phyloP scores from a whole-genome alignment of 139 green algal species.

The Closterium sp. region DNA sequence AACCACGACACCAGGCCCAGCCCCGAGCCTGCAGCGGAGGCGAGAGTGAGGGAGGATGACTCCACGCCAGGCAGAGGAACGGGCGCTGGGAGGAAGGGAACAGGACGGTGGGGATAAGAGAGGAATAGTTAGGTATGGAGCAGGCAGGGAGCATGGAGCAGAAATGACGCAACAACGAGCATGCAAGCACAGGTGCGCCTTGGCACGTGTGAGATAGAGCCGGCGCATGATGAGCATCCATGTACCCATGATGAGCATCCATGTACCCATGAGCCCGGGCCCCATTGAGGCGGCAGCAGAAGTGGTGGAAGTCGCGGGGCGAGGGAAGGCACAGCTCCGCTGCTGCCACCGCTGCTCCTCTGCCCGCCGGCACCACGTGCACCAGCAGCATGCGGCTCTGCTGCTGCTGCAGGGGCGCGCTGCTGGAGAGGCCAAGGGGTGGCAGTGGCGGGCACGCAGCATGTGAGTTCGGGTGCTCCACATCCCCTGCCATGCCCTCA shows the following conservation, averaged over 20 bases:
- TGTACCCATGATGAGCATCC: too few relatives aligned
- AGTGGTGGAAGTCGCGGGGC: neutral
- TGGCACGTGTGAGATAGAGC: too few relatives aligned
- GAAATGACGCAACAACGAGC: too few relatives aligned
- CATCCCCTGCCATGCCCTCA: neutral
- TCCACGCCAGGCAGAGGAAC: neutral
- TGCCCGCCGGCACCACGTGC: neutral
- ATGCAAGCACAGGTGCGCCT: too few relatives aligned
- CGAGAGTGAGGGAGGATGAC: neutral
- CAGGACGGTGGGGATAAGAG: too few relatives aligned
- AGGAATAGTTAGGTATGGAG: too few relatives aligned
- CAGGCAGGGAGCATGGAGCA: too few relatives aligned
- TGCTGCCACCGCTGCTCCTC: neutral
- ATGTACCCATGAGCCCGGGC: neutral
- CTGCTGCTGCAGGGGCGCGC: neutral
- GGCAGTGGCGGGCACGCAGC: neutral
- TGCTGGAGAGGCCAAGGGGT: neutral
- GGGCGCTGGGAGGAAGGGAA: neutral
- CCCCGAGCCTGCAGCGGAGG: neutral
- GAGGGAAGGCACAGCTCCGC: neutral
- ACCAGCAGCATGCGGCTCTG: neutral
- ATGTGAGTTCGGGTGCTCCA: neutral
- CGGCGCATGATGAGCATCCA: too few relatives aligned
- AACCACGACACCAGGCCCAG: neutral
- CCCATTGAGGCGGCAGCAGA: neutral